Evolutionary conservation across 208 protist genomes (phyloP), one percentile per base, ranked within the genome.

Genomic region (Trypanosomatidae sp.): DNA sequence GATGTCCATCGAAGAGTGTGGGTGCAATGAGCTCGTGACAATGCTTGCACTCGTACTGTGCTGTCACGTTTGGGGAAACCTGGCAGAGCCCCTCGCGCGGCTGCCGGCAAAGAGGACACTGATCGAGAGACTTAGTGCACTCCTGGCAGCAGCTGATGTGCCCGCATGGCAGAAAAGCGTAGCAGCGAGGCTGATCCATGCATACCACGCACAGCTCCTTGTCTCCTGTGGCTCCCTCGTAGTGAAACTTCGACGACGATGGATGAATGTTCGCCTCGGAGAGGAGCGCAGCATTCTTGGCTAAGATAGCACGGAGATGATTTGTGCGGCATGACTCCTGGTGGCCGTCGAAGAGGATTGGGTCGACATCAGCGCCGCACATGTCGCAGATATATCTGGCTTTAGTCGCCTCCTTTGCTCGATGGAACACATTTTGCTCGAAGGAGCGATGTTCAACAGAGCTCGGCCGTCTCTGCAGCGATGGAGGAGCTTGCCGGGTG

Each of bases 81-180:
- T 85, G 66, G 71, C 91, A 95, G 0, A 92, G 73, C 3, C 71
- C 88, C 28, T 64, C 64, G 36, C 88, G 86, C 44, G 81, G 79
- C 30, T 80, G 68, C 22, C 93, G 87, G 64, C 93, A 97, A 3
- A 97, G n/a, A 1, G 93, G 91, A 67, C 93, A 97, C 36, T 58
- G 59, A 41, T 90, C 77, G 41, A 96, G 71, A 44, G 62, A 67
- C 59, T 77, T 80, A 50, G 76, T 87, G 79, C 93, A 96, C 50
- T 74, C 79, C 39, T 67, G 62, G 60, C 93, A 96, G 74, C 86
- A 91, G 52, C 81, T 76, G 15, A 94, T 82, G 76, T 97, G 93
- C 8, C 93, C 93, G 59, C 93, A 97, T 19, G 93, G 93, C n/a
- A 95, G 76, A 72, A 97, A 96, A 8, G 90, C 91, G 78, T 84